A percentile compares a stretch with the other conserved stretches of the same genome.
These are phyloP conservation scores for Rhizophlyctis rosea DNA, from an alignment of 192 early-diverging fungal genomes.

Conservation along the genomic window DNA sequence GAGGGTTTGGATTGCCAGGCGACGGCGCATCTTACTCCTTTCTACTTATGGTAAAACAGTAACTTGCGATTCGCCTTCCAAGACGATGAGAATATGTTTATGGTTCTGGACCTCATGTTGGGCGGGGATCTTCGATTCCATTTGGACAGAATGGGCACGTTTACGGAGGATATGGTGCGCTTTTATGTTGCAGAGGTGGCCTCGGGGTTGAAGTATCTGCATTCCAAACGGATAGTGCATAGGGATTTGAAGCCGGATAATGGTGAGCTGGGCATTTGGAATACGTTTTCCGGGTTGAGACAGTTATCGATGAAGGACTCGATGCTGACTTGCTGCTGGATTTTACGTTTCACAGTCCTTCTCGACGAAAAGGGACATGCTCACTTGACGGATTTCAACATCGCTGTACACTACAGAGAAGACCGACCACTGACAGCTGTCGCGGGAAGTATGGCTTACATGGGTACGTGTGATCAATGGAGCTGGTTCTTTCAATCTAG, in stretches of 20 bases:
- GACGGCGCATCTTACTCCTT: background rate
- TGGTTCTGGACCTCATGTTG: slow-evolving; percentile 92
- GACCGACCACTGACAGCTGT: slow-evolving; percentile 72
- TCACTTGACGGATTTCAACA: slow-evolving; percentile 94
- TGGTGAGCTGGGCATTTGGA: slow-evolving; percentile 19
- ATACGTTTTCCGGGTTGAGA: no score
- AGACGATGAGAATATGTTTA: slow-evolving; percentile 89
- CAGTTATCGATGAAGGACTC: no score
- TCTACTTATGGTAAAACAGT: slow-evolving; percentile 5
- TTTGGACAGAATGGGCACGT: slow-evolving; percentile 66
- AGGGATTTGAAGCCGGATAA: slow-evolving; percentile 96
- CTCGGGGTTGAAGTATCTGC: slow-evolving; percentile 79
- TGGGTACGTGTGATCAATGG: slow-evolving; percentile 50
- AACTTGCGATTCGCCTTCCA: slow-evolving; percentile 95
- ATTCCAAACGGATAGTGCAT: slow-evolving; percentile 80
- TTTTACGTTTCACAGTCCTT: slow-evolving; percentile 46
- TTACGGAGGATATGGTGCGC: slow-evolving; percentile 69
- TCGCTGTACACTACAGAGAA: slow-evolving; percentile 72
- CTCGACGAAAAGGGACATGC: slow-evolving; percentile 80
- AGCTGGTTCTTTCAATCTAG: no score
- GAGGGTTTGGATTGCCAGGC: background rate
- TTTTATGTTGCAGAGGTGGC: slow-evolving; percentile 90
- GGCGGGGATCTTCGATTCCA: slow-evolving; percentile 94
- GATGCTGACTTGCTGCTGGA: background rate
- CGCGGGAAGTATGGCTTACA: slow-evolving; percentile 89